Evolutionary conservation across 345 rosid genomes (phyloP), one percentile per base, ranked within the genome.

Genomic region (Hypericum androsaemum): DNA sequence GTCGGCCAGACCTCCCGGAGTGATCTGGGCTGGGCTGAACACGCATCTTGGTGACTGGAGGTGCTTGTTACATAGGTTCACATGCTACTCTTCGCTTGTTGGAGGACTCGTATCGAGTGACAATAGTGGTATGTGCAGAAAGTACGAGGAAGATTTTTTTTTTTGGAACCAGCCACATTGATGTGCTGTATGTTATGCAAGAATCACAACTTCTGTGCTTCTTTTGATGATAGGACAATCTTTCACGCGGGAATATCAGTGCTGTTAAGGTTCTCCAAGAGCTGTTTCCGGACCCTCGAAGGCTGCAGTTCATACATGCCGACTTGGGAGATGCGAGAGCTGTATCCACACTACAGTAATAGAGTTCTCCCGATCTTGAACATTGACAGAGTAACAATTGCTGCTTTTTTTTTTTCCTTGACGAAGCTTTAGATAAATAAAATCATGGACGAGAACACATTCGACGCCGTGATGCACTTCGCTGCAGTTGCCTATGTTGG

Each of bases 401-500:
- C 50, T 55, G 62, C 41, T 56, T 54, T 56, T 56, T 56, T 54
- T 56, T 56, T 22, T 69, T 71, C 73, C 80, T 77, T 43, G 61
- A 59, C 22, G 13, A 53, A 37, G 17, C 39, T 68, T 64, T 79
- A 92, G 98, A 88, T 92, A 14, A 80, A 80, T 45, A 80, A 77
- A 66, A 61, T 92, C 60, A 88, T 88, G 74, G 76, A 82, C 5
- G 88, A 83, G 68, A 92, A 92, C 58, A 94, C 90, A 15, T 92
- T 92, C 68, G 95, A 92, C 67, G 98, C 97, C 16, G 97, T 88
- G 59, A 92, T 92, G 72, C 98, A 92, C 80, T 92, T 92, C 74
- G 98, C 98, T 8, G 98, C 98, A 6, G 98, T 92, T 59, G 98
- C 98, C 5, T 92, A 88, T 73, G 97, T 92, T 51, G 98, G 97